Evolutionary conservation across 2,329 filamentous ascomycete species (phyloP).

Genomic region (Aspergillus fructus): DNA sequence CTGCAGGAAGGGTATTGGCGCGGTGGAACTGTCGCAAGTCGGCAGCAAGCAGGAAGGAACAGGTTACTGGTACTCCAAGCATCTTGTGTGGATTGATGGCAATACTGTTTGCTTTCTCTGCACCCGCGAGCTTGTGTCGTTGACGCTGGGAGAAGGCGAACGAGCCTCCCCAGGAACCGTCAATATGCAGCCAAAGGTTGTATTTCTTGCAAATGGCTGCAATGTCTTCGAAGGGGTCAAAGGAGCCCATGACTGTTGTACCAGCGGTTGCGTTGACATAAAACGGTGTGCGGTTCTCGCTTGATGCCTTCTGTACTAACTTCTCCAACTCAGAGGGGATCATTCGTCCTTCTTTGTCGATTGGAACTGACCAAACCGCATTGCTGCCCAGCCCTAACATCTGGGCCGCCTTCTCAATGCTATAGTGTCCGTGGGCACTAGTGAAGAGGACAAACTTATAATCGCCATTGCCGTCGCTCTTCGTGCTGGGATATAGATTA

Average conservation of each 20-base stretch:
- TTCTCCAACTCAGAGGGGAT: constrained; percentile 62
- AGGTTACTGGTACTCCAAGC: constrained; percentile 87
- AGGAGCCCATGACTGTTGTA: constrained; percentile 88
- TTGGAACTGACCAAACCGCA: constrained; percentile 70
- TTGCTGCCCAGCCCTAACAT: constrained; percentile 78
- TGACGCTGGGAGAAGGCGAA: constrained; percentile 73
- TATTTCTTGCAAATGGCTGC: constrained; percentile 68
- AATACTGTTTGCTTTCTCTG: constrained; percentile 73
- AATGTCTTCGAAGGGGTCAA: constrained; percentile 74
- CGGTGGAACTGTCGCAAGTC: constrained; percentile 75
- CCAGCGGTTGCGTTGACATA: constrained; percentile 96
- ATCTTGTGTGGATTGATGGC: constrained; percentile 97
- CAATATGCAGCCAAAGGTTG: constrained; percentile 87
- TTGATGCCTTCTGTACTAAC: constrained; percentile 61
- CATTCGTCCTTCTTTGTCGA: constrained; percentile 74
- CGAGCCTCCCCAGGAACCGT: constrained; percentile 86
- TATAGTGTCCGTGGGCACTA: constrained; percentile 88
- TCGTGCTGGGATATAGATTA: constrained; percentile 76
- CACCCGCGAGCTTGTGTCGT: constrained; percentile 64
- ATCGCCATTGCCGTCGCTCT: constrained; percentile 65
- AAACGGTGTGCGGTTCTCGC: constrained; percentile 74
- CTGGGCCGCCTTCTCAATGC: constrained; percentile 90
- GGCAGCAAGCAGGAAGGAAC: constrained; percentile 78
- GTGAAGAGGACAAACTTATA: constrained; percentile 80
- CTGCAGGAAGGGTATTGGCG: constrained; percentile 83